phyloP scores from a whole-genome alignment of 148 eudicot genomes.

The Cornus kousa region DNA sequence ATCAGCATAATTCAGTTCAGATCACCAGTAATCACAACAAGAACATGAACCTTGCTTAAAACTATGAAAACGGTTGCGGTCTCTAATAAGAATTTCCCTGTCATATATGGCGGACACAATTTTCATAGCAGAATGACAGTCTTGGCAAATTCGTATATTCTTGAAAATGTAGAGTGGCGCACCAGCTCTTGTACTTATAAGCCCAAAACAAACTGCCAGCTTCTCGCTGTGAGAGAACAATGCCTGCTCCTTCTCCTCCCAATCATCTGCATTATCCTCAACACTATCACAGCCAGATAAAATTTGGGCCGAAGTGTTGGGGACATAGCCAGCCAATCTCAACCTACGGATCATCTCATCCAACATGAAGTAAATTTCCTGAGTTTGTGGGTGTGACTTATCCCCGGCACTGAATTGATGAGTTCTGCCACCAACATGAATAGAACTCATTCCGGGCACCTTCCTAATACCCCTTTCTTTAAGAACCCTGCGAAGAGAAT shows the following conservation, averaged over 20 bases:
- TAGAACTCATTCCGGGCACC: slow-evolving; percentile 40
- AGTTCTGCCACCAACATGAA: slow-evolving; percentile 27
- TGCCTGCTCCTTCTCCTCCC: slow-evolving; percentile 33
- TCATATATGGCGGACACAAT: slow-evolving; percentile 25
- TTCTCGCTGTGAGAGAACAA: slow-evolving; percentile 34
- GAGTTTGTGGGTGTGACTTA: slow-evolving; percentile 25
- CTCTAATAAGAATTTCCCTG: slow-evolving; percentile 33
- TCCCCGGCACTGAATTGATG: slow-evolving; percentile 34
- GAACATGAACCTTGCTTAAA: slow-evolving; percentile 35
- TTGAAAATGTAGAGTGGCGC: slow-evolving; percentile 25
- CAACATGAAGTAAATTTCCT: slow-evolving; percentile 26
- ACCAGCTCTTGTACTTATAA: too few relatives aligned
- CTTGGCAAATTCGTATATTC: slow-evolving; percentile 37
- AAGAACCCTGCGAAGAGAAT: slow-evolving; percentile 21
- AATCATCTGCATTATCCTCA: slow-evolving; percentile 17
- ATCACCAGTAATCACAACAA: slow-evolving; percentile 35
- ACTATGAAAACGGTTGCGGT: slow-evolving; percentile 34
- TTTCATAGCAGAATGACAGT: slow-evolving; percentile 43
- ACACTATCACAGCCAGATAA: slow-evolving; percentile 13
- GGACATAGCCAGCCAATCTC: slow-evolving; percentile 34
- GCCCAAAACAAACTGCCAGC: too few relatives aligned
- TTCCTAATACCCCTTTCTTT: slow-evolving; percentile 28
- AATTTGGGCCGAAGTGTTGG: slow-evolving; percentile 24
- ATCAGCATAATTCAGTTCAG: background rate
- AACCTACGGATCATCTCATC: slow-evolving; percentile 35